Evolutionary conservation across 2,329 filamentous ascomycete genomes (phyloP).

Genomic region (Aspergillus versicolor): DNA sequence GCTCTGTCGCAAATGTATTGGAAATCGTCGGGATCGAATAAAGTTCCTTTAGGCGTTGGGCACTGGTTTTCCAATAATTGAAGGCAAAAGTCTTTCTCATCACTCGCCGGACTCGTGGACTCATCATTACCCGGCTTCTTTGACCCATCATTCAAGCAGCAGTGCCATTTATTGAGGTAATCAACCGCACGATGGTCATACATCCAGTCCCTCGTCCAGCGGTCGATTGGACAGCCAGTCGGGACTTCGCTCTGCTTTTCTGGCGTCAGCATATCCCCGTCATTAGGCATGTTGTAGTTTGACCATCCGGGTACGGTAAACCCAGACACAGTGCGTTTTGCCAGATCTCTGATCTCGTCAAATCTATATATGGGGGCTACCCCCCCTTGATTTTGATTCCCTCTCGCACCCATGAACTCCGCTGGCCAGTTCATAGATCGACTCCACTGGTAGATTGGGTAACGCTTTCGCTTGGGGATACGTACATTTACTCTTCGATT

Average conservation of each 20-base stretch:
- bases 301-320: not conserved
- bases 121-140: not conserved
- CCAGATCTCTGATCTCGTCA: not conserved
- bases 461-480: too few relatives aligned
- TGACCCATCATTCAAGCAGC: not conserved
- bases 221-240: not conserved
- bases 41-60: not conserved
- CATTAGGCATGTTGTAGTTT: not conserved
- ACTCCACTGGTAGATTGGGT: too few relatives aligned
- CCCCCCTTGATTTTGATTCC: too few relatives aligned
- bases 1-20: not conserved
- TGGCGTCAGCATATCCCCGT: not conserved
- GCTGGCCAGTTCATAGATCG: too few relatives aligned
- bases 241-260: not conserved
- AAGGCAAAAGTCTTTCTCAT: not conserved
- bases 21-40: not conserved
- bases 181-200: not conserved
- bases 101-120: not conserved
- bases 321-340: not conserved
- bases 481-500: too few relatives aligned
- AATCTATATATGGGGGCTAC: not conserved
- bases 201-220: not conserved
- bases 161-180: not conserved
- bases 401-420: too few relatives aligned
- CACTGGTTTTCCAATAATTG: not conserved